Conservation (phyloP, 371 early-diverging fungal species). For the Cokeromyces recurvatus region DNA sequence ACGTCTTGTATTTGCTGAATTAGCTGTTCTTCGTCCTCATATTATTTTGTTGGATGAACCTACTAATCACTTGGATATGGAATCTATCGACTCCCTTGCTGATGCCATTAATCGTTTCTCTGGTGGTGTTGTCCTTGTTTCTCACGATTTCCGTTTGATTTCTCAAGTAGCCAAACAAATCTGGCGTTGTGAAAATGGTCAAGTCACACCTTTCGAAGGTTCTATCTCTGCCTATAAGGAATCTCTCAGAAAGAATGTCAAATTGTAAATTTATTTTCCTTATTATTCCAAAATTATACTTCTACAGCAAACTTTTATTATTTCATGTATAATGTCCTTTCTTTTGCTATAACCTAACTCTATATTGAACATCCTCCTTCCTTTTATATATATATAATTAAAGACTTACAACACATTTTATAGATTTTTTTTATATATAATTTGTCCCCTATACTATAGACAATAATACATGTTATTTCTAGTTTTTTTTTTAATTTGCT, state of each 20-base stretch:
- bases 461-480: too few relatives aligned
- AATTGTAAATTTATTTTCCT: conserved; percentile 43
- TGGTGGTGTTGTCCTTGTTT: conserved; percentile 98
- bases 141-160: conserved; percentile 99
- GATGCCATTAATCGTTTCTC: conserved; percentile 92
- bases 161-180: conserved; percentile 95
- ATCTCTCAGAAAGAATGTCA: conserved; percentile 72
- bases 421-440: too few relatives aligned
- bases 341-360: too few relatives aligned
- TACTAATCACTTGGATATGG: conserved; percentile 91
- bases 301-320: too few relatives aligned
- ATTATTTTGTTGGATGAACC: conserved; percentile 99
- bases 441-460: too few relatives aligned
- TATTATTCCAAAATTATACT: too few relatives aligned
- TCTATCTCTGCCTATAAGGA: conserved; percentile 89
- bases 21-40: conserved; percentile 87
- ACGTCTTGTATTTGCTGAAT: conserved; percentile 93
- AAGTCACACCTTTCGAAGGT: conserved; percentile 73
- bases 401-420: too few relatives aligned
- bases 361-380: too few relatives aligned
- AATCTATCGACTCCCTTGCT: conserved; percentile 96
- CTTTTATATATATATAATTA: too few relatives aligned
- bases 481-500: too few relatives aligned
- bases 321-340: too few relatives aligned
- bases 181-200: conserved; percentile 90